These are phyloP conservation scores for Parascedosporium putredinis DNA, from an alignment of 2,329 filamentous ascomycete species.

Conservation along the genomic window DNA sequence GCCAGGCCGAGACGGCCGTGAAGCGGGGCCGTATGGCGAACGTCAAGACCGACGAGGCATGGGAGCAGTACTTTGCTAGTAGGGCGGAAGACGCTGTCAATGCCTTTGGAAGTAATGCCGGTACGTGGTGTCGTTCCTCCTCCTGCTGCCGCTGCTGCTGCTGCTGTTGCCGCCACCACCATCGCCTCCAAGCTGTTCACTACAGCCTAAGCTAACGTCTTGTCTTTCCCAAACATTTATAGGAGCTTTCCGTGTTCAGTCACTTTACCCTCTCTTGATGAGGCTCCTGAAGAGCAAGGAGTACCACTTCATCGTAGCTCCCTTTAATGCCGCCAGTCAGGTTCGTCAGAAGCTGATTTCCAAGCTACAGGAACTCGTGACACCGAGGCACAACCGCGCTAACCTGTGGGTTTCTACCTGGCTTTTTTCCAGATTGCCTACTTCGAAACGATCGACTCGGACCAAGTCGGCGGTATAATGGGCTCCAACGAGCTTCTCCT, in stretches of 20 bases:
- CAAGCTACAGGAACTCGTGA: too few species aligned
- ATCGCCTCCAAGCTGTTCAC: too few species aligned
- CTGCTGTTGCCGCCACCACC: too few species aligned
- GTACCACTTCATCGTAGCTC: constrained; percentile 71
- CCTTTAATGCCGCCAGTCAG: constrained; percentile 81
- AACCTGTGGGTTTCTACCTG: too few species aligned
- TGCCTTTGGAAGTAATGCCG: constrained; percentile 70
- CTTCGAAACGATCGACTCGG: constrained; percentile 56
- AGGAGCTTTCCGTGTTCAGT: constrained; percentile 63
- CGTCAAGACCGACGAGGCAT: constrained; percentile 65
- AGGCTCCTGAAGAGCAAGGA: constrained; percentile 57
- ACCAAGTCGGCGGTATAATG: constrained; percentile 66
- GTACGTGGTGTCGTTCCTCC: constrained; percentile 31
- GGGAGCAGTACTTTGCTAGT: constrained; percentile 75
- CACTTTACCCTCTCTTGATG: constrained; percentile 69
- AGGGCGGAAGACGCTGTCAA: constrained; percentile 71
- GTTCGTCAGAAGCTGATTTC: too few species aligned
- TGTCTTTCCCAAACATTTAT: not conserved
- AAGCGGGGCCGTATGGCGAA: constrained; percentile 56
- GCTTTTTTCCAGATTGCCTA: constrained; percentile 77
- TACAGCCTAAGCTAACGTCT: too few species aligned
- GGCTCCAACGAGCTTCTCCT: constrained; percentile 77
- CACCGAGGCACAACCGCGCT: too few species aligned
- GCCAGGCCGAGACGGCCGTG: constrained; percentile 60
- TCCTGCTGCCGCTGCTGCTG: constrained; percentile 8